Conservation (phyloP, 2,329 filamentous ascomycete species). For the Botrytis deweyae region DNA sequence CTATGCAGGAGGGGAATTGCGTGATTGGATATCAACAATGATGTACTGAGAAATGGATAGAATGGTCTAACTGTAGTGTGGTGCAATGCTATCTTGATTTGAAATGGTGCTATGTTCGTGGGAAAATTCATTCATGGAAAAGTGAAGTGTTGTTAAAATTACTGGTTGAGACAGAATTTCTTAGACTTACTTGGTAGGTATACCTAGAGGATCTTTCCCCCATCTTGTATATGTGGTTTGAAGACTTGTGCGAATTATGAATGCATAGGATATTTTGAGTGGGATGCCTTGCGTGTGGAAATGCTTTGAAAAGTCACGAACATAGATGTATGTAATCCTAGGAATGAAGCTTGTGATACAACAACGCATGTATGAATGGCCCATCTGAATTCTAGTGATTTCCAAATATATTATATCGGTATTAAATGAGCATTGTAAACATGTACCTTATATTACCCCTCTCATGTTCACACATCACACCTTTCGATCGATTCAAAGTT, state of each 20-base stretch:
- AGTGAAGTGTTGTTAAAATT: background rate
- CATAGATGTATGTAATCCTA: accelerated
- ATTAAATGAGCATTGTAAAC: background rate
- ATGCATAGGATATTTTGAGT: too few species aligned
- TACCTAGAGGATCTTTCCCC: background rate
- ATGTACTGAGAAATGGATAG: background rate
- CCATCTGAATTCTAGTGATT: background rate
- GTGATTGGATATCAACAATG: background rate
- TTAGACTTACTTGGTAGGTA: background rate
- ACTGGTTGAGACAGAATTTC: background rate
- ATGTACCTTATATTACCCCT: background rate
- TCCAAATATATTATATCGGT: background rate
- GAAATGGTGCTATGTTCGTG: too few species aligned
- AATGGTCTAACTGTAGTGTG: background rate
- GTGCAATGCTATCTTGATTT: background rate
- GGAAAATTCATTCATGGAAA: too few species aligned
- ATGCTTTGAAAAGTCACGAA: too few species aligned
- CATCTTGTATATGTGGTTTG: background rate
- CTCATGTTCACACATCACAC: too few species aligned
- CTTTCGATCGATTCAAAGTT: too few species aligned
- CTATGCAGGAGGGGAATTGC: background rate
- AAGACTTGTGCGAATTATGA: background rate
- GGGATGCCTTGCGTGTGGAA: background rate
- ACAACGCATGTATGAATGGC: accelerated
- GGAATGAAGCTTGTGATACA: background rate